These are phyloP conservation scores for Spinacia oleracea DNA, from an alignment of 179 eudicot species.

Conservation along the genomic window DNA sequence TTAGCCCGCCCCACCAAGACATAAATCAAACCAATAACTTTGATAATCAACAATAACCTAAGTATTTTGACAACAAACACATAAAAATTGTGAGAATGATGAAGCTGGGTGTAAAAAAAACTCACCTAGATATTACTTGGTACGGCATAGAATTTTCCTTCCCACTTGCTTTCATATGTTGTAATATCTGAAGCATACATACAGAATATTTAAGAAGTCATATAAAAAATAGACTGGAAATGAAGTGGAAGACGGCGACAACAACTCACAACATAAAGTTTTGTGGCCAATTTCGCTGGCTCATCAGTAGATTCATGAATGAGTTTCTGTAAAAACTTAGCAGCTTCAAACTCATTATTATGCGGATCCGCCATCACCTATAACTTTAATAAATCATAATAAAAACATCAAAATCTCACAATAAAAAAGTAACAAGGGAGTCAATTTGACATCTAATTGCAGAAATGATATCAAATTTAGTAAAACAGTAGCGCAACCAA, in stretches of 20 bases:
- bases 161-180: conserved; percentile 96
- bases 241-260: background rate
- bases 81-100: background rate
- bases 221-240: background rate
- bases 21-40: background rate
- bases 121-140: conserved; percentile 95
- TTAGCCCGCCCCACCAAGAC: background rate
- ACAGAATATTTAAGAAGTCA: background rate
- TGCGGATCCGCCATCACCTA: conserved; percentile 60
- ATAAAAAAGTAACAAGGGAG: no score
- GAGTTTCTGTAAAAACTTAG: conserved; percentile 92
- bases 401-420: background rate
- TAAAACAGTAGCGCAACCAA: no score
- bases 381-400: background rate
- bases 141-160: conserved; percentile 94
- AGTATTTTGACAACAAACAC: background rate
- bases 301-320: conserved; percentile 96
- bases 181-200: conserved; percentile 63
- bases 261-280: conserved; percentile 80
- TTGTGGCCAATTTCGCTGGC: conserved; percentile 89
- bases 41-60: background rate
- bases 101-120: conserved; percentile 7
- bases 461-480: no score
- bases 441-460: no score
- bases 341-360: conserved; percentile 94